Base-by-base conservation (phyloP, 169 alveolate genomes). In the Perkinsus olseni region DNA sequence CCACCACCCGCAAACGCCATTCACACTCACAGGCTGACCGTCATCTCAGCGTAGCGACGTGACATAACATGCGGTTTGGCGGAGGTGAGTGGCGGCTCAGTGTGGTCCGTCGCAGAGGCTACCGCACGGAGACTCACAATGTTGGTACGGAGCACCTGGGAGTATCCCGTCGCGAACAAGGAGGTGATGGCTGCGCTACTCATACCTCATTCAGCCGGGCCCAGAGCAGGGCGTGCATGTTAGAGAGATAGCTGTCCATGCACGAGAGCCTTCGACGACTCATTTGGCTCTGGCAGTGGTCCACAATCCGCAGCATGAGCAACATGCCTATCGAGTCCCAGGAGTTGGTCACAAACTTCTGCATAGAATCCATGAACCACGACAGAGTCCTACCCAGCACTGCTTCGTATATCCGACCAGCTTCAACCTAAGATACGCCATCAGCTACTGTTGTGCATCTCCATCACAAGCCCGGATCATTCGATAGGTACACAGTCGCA, bases 271-370 rank as follows among this genome's bases (percentile, higher is more conserved):
- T 50, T 37, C 92, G 36, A 10, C 74, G 36, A 20, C 38, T 39
- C 92, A 91, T 91, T 31, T 91, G 39, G 36, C 36, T 36, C 37
- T 91, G 39, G 92, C 50, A 91, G 20, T 91, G 50, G 11, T 91
- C 92, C 20, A 91, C 92, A 10, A 91, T 62, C 20, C 92, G 92
- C 92, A 92, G 93, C 96, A 94, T 94, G 28, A 94, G 92, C n/a
- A 91, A 74, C 38, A 94, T 31, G 0, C 94, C 95, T 38, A 94
- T 34, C 0, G 95, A 38, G 93, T 94, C 96, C 74, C 38, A 28
- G 13, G 92, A 48, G 74, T 39, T n/a, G 36, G 36, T n/a, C 45
- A 74, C 39, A 17, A 39, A 38, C n/a, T 34, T 36, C 74, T 82
- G 93, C 74, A 92, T 3, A 10, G 51, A 1, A 38, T 74, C 93